phyloP scores from a whole-genome alignment of 345 rosid genomes.

The Sisymbrium irio region DNA sequence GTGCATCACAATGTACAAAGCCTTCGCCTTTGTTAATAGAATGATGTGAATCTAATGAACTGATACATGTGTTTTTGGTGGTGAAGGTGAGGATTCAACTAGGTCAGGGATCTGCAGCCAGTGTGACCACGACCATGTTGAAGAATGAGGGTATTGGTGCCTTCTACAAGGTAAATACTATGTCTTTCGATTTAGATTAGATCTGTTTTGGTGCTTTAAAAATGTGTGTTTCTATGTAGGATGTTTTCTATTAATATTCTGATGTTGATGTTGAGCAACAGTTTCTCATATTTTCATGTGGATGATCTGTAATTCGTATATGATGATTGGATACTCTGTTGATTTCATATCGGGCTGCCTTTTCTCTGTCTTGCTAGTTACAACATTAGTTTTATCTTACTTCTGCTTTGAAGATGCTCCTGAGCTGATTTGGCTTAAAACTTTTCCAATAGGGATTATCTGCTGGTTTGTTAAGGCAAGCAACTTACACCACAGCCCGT shows the following conservation, averaged over 20 bases:
- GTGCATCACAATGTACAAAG: slow-evolving; percentile 3
- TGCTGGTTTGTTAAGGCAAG: slow-evolving; percentile 96
- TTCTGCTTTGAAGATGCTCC: background rate
- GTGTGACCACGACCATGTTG: slow-evolving; percentile 76
- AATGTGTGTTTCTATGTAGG: background rate
- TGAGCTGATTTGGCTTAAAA: background rate
- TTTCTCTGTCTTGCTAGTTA: background rate
- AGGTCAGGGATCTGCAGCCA: slow-evolving; percentile 92
- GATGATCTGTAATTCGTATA: background rate
- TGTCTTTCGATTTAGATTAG: background rate
- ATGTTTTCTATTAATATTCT: background rate
- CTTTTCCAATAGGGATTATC: slow-evolving; percentile 64
- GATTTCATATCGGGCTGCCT: background rate
- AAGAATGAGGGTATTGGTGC: slow-evolving; percentile 84
- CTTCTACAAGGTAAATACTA: slow-evolving; percentile 72
- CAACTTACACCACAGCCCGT: slow-evolving; percentile 96
- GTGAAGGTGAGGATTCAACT: slow-evolving; percentile 94
- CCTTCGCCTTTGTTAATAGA: background rate
- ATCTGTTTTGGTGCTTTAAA: slow-evolving; percentile 6
- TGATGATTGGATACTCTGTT: background rate
- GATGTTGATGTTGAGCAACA: background rate
- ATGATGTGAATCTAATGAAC: slow-evolving; percentile 1
- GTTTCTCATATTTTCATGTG: slow-evolving; percentile 1
- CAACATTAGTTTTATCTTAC: background rate
- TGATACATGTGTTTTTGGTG: slow-evolving; percentile 16